phyloP scores from a whole-genome alignment of 78 protist species.

The Acrasis kona region DNA sequence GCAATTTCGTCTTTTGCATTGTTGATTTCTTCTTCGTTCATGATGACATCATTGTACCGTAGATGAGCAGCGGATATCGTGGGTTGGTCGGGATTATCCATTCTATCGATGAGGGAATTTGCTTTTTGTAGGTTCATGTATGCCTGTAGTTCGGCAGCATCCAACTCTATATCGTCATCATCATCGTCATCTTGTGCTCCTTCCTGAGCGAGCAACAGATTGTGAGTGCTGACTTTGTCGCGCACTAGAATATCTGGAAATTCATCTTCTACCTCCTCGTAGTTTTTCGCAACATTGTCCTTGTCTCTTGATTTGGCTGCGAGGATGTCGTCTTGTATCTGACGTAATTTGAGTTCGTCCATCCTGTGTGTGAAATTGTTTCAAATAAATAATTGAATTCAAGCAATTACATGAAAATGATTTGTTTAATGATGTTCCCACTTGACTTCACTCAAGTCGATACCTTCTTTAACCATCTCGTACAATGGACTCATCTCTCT shows the following conservation, averaged over 20 bases:
- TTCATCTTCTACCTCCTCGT: too few species aligned
- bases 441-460: slow-evolving; percentile 56
- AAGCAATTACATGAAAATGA: too few species aligned
- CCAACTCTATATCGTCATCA: background rate
- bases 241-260: too few species aligned
- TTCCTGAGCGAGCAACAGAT: too few species aligned
- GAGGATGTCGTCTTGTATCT: too few species aligned
- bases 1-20: background rate
- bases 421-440: background rate
- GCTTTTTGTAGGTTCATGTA: background rate
- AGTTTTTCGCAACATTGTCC: too few species aligned
- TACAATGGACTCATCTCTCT: slow-evolving; percentile 92
- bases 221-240: too few species aligned
- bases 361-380: too few species aligned
- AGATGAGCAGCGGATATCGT: background rate
- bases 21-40: background rate
- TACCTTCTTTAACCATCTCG: slow-evolving; percentile 94
- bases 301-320: too few species aligned
- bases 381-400: too few species aligned
- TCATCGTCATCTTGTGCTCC: too few species aligned
- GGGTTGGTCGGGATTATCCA: background rate
- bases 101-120: background rate
- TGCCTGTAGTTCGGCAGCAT: background rate
- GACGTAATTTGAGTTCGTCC: too few species aligned
- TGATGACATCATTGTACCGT: background rate